Evolutionary conservation across 2,329 filamentous ascomycete species (phyloP), one percentile per base, ranked within the genome.

Genomic region (Hortaea sp.): DNA sequence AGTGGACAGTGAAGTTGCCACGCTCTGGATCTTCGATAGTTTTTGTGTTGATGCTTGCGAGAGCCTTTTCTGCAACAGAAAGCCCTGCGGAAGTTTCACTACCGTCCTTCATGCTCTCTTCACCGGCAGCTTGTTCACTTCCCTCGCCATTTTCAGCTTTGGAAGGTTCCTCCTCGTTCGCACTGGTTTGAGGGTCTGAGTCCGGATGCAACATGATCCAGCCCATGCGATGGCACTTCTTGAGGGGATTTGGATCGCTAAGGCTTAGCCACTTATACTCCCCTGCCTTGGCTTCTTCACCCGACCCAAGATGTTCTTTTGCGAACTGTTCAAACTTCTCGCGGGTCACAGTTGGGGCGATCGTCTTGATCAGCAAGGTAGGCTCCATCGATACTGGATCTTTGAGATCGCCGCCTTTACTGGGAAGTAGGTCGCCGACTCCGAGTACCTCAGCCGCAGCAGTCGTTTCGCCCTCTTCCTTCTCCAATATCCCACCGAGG

Each of bases 1-100:
- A 92, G 61, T 98, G 92, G 62, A 92, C 95, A 29, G 90, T 90
- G 64, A 98, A 98, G 63, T 98, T 92, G 37, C 92, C 92, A 43
- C 90, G 84, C 41, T 85, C 82, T 55, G 94, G 84, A 61, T 98
- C 92, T 59, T 94, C 88, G 51, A 98, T 94, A 0, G 88, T 95
- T 72, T 98, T 97, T 56, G 89, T 88, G 59, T 98, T 97, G 57
- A 98, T 84, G n/a, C 88, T 87, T 51, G 92, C 88, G 0, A 95
- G 76, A 1, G 90, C 90, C 60, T 85, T 90, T 40, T 95, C 85
- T 41, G 56, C 58, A 6, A 53, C 51, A 13, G 47, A 51, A 10
- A 65, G 13, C 50, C 45, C 27, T 40, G 28, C 9, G 51, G 37
- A 7, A 7, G 10, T 10, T 7, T 7, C 37, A 39, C 3, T 39